Evolutionary conservation across 1,284 basidiomycete genomes (phyloP).

Genomic region (Marasmius fiardii): DNA sequence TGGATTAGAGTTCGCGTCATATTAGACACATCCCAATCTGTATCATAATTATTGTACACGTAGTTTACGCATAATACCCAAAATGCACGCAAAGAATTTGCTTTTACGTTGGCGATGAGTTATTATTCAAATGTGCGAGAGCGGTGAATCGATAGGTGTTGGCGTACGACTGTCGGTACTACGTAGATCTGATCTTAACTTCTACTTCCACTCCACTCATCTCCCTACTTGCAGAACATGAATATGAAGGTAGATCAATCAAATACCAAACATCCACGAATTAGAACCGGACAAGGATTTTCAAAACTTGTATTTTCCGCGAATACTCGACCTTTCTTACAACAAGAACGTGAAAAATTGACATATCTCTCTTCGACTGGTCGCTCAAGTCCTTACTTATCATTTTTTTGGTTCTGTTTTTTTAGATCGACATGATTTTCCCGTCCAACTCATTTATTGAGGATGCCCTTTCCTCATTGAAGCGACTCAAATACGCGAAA

Average conservation of each 20-base stretch:
- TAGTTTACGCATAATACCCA: background rate
- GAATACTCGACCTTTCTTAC: slow-evolving; percentile 7
- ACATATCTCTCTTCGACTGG: background rate
- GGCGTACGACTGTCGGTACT: too few species aligned
- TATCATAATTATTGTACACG: background rate
- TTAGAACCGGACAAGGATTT: slow-evolving; percentile 3
- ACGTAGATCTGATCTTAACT: too few species aligned
- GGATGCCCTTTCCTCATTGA: slow-evolving; percentile 1
- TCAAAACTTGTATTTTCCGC: slow-evolving; percentile 2
- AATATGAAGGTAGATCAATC: background rate
- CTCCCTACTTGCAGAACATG: too few species aligned
- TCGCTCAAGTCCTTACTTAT: background rate
- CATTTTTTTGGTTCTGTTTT: background rate
- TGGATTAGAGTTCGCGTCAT: background rate
- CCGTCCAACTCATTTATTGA: slow-evolving; percentile 10
- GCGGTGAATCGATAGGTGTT: too few species aligned
- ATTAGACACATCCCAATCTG: background rate
- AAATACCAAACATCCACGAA: slow-evolving; percentile 2
- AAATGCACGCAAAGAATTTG: too few species aligned
- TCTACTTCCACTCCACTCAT: background rate
- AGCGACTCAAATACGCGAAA: slow-evolving; percentile 6
- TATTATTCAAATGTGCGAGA: too few species aligned
- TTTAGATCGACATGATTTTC: slow-evolving; percentile 14
- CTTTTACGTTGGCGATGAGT: too few species aligned
- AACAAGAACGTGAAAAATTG: slow-evolving; percentile 12